phyloP scores from a whole-genome alignment of 1,139 yeast genomes.

The Spathaspora sp. region DNA sequence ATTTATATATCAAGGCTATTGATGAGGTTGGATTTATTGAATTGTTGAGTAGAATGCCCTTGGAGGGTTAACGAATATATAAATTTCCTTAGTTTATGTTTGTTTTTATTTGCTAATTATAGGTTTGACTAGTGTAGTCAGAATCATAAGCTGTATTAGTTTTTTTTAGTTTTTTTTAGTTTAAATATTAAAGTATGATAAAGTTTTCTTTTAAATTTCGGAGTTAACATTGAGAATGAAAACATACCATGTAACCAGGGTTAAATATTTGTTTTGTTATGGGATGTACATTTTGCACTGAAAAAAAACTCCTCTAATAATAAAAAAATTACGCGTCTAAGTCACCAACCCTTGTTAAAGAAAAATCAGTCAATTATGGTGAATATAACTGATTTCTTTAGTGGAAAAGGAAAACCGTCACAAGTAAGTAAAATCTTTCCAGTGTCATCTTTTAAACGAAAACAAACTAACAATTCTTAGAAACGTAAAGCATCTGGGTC shows the following conservation, averaged over 20 bases:
- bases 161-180: too few relatives aligned
- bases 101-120: too few relatives aligned
- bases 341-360: neutral
- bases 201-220: too few relatives aligned
- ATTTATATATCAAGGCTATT: conserved; percentile 73
- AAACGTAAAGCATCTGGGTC: conserved; percentile 10
- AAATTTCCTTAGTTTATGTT: too few relatives aligned
- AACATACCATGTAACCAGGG: too few relatives aligned
- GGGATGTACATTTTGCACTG: neutral
- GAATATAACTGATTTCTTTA: conserved; percentile 12
- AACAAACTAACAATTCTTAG: conserved; percentile 3
- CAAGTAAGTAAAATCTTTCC: conserved; percentile 6
- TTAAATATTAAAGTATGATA: too few relatives aligned
- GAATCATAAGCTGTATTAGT: too few relatives aligned
- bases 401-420: conserved; percentile 2
- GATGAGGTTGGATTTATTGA: conserved; percentile 84
- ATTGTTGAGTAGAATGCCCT: conserved; percentile 80
- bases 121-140: too few relatives aligned
- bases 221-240: too few relatives aligned
- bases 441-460: conserved; percentile 6
- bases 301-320: neutral
- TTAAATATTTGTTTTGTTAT: too few relatives aligned
- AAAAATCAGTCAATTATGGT: conserved; percentile 6
- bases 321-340: neutral
- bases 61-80: too few relatives aligned